Base-by-base conservation (phyloP, 768 basidiomycete genomes). In the Lentinula detonsa region DNA sequence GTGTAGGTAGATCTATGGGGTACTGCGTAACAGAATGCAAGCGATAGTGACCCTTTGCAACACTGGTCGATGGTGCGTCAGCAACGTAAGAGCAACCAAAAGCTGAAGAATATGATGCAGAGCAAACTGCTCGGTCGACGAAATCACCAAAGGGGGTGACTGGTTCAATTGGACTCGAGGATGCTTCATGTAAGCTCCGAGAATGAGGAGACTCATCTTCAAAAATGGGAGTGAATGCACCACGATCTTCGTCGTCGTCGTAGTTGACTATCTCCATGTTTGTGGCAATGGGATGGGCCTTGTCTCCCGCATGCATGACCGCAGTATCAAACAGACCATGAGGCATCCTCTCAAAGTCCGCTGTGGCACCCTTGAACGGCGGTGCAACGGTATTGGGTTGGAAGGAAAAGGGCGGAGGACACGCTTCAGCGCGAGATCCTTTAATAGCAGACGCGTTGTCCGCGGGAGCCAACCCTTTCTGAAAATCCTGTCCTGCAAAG, bases 391-490 rank as follows among this genome's bases (percentile, higher is more conserved):
- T 56, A 55, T 64, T 61, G 43, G 62, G 61, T 42, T 63, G 65
- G 62, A 74, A 63, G 65, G 72, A 72, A 71, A 73, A 74, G 89
- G 90, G 90, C 87, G 88, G 87, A 86, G 86, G 81, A 79, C 86
- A 86, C 85, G 87, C 86, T 83, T 90, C 80, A 83, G 86, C 87
- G 86, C 76, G 86, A 74, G 81, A 70, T 85, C 89, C 89, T 89
- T 91, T 90, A 88, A 88, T 90, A 77, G 84, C 86, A 70, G 81
- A 72, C 77, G 86, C 87, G 89, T 88, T 83, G 72, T 72, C 85
- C 86, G 88, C 86, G 76, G 74, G 77, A 73, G 82, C 78, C 84
- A 90, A 90, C 88, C 88, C 88, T 74, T 72, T 73, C 62, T 72
- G 69, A 90, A 89, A 89, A 88, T 75, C 80, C 85, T 78, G 83